Evolutionary conservation across 352 stramenopile genomes (phyloP), one percentile per base, ranked within the genome.

Genomic region (Pythium aristosporum): DNA sequence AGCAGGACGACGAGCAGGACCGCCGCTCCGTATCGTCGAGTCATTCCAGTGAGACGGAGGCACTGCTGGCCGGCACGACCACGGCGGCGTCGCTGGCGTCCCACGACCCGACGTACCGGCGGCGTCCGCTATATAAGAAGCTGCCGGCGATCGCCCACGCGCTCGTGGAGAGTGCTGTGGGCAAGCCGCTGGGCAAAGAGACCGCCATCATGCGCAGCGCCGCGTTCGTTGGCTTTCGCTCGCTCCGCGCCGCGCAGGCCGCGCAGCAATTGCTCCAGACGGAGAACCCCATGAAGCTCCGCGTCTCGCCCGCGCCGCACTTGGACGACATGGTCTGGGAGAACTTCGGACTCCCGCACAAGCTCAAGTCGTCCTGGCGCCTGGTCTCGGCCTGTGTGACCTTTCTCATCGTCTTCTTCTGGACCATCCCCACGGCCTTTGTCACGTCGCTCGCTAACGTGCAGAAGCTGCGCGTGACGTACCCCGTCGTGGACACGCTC

Each of bases 371-470:
- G n/a, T 81, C 81, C 57, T 89, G 80, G 76, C 80, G 76, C 32
- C 58, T 90, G 13, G 68, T 90, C 48, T 82, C 83, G 10, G 71
- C 76, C 47, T 67, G 72, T 12, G 59, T 76, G 25, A 88, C 84
- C 34, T 63, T 82, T 20, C 55, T 88, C 21, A 81, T 91, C 41
- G 80, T 88, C 21, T 82, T 77, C 39, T 93, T 93, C 44, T 93
- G 84, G 84, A 93, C 84, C 6, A 71, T 93, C 25, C 84, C 84
- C 18, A 91, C 82, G 18, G 83, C 82, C 32, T 90, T 93, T 43
- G 82, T 91, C 18, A 75, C 80, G n/a, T 89, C 82, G 18, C 76
- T 93, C 59, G 77, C 84, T 10, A 91, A 80, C 59, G 72, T 85
- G 8, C 74, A 93, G 42, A 75, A 80, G 63, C 71, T 93, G 1